Conservation (phyloP, 139 green algal genomes). For the Tetraselmis chui region DNA sequence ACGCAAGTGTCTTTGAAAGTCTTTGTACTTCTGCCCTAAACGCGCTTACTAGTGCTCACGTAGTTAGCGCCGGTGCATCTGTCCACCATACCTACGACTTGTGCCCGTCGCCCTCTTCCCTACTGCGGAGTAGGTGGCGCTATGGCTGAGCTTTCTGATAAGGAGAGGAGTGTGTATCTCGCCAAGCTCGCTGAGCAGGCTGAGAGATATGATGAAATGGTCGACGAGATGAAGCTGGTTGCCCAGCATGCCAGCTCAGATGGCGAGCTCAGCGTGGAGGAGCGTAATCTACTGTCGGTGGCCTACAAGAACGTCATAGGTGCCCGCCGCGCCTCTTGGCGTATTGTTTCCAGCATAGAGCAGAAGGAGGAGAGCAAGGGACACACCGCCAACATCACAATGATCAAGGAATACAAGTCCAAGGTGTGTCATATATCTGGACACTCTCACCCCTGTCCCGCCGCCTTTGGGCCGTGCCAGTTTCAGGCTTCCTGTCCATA, state of each 20-base stretch:
- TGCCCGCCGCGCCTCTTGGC: conserved; percentile 79
- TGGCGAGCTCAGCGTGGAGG: conserved; percentile 46
- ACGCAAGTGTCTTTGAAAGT: too few species aligned
- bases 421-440: background rate
- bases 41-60: too few species aligned
- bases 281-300: conserved; percentile 54
- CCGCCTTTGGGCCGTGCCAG: too few species aligned
- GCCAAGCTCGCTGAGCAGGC: conserved; percentile 28
- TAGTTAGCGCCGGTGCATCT: too few species aligned
- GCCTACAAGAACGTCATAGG: conserved; percentile 77
- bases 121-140: background rate
- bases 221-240: conserved; percentile 51
- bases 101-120: too few species aligned
- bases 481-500: too few species aligned
- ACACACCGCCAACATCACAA: conserved; percentile 86
- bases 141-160: background rate
- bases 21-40: too few species aligned
- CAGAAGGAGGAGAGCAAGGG: conserved; percentile 98
- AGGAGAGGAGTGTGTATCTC: conserved; percentile 31
- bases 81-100: too few species aligned
- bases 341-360: conserved; percentile 98
- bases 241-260: conserved; percentile 18
- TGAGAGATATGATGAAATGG: conserved; percentile 35
- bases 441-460: background rate
- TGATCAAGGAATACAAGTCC: conserved; percentile 73